A percentile compares a stretch with the other conserved stretches of the same genome.
Conservation (phyloP, 1,284 basidiomycete genomes). For the Leccinum pseudoinsigne region DNA sequence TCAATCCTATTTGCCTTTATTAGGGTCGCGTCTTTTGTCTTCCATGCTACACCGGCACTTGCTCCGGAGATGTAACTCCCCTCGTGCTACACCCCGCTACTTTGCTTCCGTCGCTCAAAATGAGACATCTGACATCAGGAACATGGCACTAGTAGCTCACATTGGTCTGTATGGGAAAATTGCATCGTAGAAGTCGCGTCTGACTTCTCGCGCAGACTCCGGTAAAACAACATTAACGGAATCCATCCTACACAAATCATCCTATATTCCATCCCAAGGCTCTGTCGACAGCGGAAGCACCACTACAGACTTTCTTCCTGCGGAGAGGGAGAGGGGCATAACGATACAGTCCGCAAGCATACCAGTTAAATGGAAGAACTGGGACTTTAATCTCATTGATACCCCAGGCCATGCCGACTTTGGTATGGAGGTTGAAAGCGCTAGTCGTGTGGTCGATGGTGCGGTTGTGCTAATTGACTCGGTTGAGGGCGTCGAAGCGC, state of each 20-base stretch:
- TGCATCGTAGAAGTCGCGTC: background rate
- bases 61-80: conserved; percentile 16
- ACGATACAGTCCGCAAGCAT: conserved; percentile 93
- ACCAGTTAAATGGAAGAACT: conserved; percentile 84
- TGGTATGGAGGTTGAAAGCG: conserved; percentile 93
- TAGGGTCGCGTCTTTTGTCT: conserved; percentile 6
- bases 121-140: conserved; percentile 51
- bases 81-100: conserved; percentile 16
- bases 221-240: conserved; percentile 92
- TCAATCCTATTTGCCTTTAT: conserved; percentile 19
- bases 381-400: conserved; percentile 86
- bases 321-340: conserved; percentile 87
- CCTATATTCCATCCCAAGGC: conserved; percentile 72
- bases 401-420: conserved; percentile 94
- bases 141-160: conserved; percentile 83
- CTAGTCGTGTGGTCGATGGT: conserved; percentile 87
- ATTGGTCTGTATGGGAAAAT: conserved; percentile 53
- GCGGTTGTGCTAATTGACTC: conserved; percentile 87
- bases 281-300: conserved; percentile 90
- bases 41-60: conserved; percentile 22
- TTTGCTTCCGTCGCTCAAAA: conserved; percentile 20
- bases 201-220: conserved; percentile 58
- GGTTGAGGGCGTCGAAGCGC: conserved; percentile 89
- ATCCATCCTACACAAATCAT: conserved; percentile 78
- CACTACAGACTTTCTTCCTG: conserved; percentile 88